Percentiles rank a stretch among this genome's conserved stretches.
Conservation (phyloP, 2,329 filamentous ascomycete species). For the Hirsutella rhossiliensis region DNA sequence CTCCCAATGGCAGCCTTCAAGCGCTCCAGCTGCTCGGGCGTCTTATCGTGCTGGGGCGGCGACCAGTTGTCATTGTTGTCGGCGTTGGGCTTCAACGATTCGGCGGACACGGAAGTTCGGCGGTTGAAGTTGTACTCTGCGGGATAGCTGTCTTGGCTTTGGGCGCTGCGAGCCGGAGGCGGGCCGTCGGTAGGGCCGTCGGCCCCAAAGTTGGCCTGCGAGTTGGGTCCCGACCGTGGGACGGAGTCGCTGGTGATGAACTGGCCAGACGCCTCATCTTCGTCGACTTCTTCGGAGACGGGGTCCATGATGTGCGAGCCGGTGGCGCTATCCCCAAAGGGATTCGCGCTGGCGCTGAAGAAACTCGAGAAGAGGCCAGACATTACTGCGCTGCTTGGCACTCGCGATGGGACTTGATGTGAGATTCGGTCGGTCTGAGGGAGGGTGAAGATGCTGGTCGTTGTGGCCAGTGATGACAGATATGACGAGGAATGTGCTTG, state of each 20-base stretch:
- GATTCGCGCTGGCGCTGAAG: not conserved
- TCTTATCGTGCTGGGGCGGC: constrained; percentile 76
- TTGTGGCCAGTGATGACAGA: not conserved
- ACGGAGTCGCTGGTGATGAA: not conserved
- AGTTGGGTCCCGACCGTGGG: constrained; percentile 36
- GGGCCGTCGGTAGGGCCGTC: constrained; percentile 35
- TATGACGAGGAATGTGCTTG: too few species aligned
- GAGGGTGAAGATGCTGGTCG: not conserved
- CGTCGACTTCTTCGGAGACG: not conserved
- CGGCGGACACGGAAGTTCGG: constrained; percentile 90
- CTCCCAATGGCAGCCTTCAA: constrained; percentile 70
- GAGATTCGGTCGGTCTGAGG: not conserved
- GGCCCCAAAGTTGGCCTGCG: constrained; percentile 41
- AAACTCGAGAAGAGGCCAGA: not conserved
- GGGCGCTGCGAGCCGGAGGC: constrained; percentile 33
- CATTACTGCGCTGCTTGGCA: not conserved
- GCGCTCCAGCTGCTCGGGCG: constrained; percentile 65
- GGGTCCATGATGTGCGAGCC: not conserved
- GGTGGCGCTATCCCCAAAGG: not conserved
- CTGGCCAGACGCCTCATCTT: not conserved
- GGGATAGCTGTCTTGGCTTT: constrained; percentile 61
- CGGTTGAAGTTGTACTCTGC: constrained; percentile 89
- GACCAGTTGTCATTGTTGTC: constrained; percentile 81
- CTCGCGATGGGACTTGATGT: not conserved
- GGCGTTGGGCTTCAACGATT: constrained; percentile 83